These are phyloP conservation scores for Metarhizium album DNA, from an alignment of 2,329 filamentous ascomycete genomes.

Conservation along the genomic window DNA sequence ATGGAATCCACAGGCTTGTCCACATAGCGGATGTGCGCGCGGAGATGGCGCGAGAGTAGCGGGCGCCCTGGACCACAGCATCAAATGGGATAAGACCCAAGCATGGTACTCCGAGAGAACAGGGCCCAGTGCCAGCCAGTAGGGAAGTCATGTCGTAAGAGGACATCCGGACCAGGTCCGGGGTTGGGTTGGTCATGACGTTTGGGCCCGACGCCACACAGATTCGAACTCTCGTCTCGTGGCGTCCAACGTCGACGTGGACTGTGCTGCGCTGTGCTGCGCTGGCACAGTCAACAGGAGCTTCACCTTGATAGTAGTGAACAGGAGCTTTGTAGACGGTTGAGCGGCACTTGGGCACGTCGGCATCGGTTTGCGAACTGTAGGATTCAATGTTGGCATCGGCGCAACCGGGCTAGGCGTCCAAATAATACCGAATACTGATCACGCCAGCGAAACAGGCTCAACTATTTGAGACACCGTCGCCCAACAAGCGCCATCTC, in stretches of 20 bases:
- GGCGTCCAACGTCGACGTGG: background rate
- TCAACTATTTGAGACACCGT: background rate
- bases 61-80: background rate
- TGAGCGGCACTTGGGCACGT: too few species aligned
- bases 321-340: too few species aligned
- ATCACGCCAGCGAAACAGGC: too few species aligned
- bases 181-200: background rate
- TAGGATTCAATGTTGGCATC: too few species aligned
- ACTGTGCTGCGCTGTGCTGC: background rate
- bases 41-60: slow-evolving; percentile 1
- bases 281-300: background rate
- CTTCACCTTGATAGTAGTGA: too few species aligned
- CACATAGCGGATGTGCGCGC: background rate
- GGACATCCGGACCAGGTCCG: background rate
- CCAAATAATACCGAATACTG: too few species aligned
- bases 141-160: background rate
- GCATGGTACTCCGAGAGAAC: background rate
- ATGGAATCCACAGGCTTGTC: background rate
- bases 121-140: background rate
- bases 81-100: too few species aligned
- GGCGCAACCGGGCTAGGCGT: too few species aligned
- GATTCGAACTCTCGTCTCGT: background rate
- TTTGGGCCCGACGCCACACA: background rate
- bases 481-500: background rate
- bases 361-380: too few species aligned